A percentile compares a stretch with the other conserved stretches of the same genome.
phyloP scores from a whole-genome alignment of 352 stramenopile genomes.

The Thalassiosira livingstoniorum region DNA sequence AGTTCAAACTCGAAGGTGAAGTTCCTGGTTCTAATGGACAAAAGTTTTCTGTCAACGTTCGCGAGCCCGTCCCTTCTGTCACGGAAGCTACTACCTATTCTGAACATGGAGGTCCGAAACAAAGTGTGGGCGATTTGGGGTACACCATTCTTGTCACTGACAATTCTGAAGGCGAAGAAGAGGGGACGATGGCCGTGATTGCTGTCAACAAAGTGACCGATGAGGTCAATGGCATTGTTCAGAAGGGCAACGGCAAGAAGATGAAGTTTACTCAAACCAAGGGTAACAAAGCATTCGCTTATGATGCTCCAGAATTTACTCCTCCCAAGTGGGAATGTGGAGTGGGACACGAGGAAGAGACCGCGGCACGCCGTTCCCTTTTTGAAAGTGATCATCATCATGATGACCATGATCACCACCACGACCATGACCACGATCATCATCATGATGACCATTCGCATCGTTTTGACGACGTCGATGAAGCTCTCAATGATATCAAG shows the following conservation, averaged over 20 bases:
- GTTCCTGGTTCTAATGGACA: not conserved
- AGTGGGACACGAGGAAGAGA: not conserved
- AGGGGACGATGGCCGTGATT: constrained; percentile 6
- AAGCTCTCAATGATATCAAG: not conserved
- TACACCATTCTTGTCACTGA: not conserved
- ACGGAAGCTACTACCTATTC: not conserved
- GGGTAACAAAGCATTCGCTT: not conserved
- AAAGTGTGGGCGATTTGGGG: not conserved
- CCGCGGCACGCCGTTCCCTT: not conserved
- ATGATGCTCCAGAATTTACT: not conserved
- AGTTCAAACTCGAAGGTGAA: not conserved
- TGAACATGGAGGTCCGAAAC: not conserved
- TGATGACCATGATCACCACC: not conserved
- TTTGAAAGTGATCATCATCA: not conserved
- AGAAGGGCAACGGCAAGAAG: not conserved
- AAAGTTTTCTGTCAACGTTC: not conserved
- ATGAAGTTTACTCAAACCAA: constrained; percentile 14
- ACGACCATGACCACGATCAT: constrained; percentile 18
- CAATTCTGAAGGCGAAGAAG: not conserved
- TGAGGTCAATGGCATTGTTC: not conserved
- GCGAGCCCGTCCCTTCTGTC: not conserved
- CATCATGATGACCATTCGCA: not conserved
- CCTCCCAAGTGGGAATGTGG: constrained; percentile 1
- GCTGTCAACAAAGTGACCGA: not conserved
- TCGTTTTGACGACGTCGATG: not conserved